These are phyloP conservation scores for Leccinellum rugosiceps DNA, from an alignment of 768 basidiomycete species.

Conservation along the genomic window DNA sequence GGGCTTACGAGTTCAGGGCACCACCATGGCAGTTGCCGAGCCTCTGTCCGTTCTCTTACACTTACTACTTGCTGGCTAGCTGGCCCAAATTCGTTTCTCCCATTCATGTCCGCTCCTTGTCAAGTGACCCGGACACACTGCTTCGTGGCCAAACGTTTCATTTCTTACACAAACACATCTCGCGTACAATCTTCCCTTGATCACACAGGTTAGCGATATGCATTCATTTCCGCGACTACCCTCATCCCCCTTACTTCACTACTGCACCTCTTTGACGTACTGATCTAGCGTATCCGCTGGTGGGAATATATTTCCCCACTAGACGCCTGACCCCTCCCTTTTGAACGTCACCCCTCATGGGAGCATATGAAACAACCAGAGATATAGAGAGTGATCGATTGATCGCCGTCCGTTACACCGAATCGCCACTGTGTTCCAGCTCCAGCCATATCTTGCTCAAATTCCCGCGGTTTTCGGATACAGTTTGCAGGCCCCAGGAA, in stretches of 20 bases:
- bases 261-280: constrained; percentile 20
- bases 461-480: constrained; percentile 19
- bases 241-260: background rate
- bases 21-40: background rate
- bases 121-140: background rate
- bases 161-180: constrained; percentile 3
- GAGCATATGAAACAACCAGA: constrained; percentile 11
- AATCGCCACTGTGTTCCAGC: constrained; percentile 1
- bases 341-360: constrained; percentile 18
- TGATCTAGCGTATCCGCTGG: background rate
- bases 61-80: background rate
- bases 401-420: constrained; percentile 25
- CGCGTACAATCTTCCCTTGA: constrained; percentile 15
- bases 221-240: constrained; percentile 23
- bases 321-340: constrained; percentile 4
- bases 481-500: background rate
- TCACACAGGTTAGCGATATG: constrained; percentile 8
- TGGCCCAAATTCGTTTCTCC: background rate
- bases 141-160: constrained; percentile 1
- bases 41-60: background rate
- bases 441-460: background rate
- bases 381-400: constrained; percentile 28
- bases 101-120: background rate
- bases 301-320: constrained; percentile 4
- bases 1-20: background rate